Base-by-base conservation (phyloP, 345 rosid species). In the Draba incana region DNA sequence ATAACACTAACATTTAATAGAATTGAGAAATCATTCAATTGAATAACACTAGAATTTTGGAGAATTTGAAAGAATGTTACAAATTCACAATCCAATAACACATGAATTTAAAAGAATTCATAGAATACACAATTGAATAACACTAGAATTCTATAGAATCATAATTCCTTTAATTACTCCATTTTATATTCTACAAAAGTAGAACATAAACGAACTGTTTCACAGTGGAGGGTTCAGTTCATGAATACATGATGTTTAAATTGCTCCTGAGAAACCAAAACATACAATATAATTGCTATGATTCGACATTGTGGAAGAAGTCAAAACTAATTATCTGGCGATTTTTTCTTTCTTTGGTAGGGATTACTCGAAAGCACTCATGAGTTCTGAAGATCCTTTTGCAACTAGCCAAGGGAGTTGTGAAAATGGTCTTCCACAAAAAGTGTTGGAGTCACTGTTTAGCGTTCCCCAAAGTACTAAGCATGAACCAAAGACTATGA, bases 371-470 rank as follows among this genome's bases (percentile, higher is more conserved):
- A 75, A 80, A 72, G 88, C 60, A 71, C 84, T 81, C 68, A 63
- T 48, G 73, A 33, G 76, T 77, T 70, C 79, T 20, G 83, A 77
- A 72, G 77, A 64, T 72, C 65, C 81, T 59, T 81, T 64, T 71
- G 46, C 79, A 47, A 44, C 83, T 75, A 69, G 63, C 62, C 53
- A 77, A 57, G 81, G 74, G 66, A 73, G 62, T 73, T 35, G 64
- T 55, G 80, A 70, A 51, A 39, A 81, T 35, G 69, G 84, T 76
- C 82, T 84, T 58, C 87, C 98, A 52, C 98, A 88, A 75, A 85
- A 81, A 74, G 90, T 93, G 74, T 74, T 93, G 82, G 96, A 87
- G 75, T 84, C 89, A 65, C 81, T 93, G 72, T 93, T 87, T 83
- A 85, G 84, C 73, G 68, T 83, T 50, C 75, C 85, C 59, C 79